Conservation (phyloP, 768 basidiomycete genomes). For the Leccinellum albellum region DNA sequence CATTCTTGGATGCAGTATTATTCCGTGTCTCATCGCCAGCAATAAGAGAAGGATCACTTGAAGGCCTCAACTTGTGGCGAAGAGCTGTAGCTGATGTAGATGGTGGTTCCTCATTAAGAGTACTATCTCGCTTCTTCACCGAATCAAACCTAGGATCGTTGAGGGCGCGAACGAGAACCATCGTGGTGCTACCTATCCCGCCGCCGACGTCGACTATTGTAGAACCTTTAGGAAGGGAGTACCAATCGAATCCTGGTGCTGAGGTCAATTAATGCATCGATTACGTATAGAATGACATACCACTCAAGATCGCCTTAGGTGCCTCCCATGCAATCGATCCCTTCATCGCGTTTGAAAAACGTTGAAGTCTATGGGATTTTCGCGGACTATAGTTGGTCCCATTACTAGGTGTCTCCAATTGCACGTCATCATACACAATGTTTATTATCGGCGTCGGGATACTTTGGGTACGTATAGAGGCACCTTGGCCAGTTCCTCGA, state of each 20-base stretch:
- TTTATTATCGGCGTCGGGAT: neutral
- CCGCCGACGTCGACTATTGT: conserved; percentile 68
- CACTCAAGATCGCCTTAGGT: conserved; percentile 54
- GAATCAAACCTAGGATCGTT: conserved; percentile 4
- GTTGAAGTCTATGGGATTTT: conserved; percentile 53
- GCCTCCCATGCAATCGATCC: conserved; percentile 71
- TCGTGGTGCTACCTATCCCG: conserved; percentile 55
- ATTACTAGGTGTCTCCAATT: neutral
- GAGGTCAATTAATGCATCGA: neutral
- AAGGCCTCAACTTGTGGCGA: neutral
- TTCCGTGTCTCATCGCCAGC: conserved; percentile 8
- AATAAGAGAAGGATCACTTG: neutral
- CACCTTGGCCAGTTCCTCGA: conserved; percentile 20
- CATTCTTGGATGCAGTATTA: conserved; percentile 5
- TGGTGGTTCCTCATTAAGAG: neutral
- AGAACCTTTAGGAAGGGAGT: conserved; percentile 44
- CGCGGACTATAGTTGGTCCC: neutral
- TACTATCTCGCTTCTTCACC: neutral
- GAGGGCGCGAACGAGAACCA: conserved; percentile 41
- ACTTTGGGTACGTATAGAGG: conserved; percentile 4
- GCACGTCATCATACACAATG: neutral
- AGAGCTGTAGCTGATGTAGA: neutral
- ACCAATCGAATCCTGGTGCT: conserved; percentile 57
- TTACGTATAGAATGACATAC: conserved; percentile 29
- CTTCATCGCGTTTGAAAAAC: conserved; percentile 75